Base-by-base conservation (phyloP, 805 yeast species). In the baker's yeast (Saccharomyces cerevisiae) region DNA sequence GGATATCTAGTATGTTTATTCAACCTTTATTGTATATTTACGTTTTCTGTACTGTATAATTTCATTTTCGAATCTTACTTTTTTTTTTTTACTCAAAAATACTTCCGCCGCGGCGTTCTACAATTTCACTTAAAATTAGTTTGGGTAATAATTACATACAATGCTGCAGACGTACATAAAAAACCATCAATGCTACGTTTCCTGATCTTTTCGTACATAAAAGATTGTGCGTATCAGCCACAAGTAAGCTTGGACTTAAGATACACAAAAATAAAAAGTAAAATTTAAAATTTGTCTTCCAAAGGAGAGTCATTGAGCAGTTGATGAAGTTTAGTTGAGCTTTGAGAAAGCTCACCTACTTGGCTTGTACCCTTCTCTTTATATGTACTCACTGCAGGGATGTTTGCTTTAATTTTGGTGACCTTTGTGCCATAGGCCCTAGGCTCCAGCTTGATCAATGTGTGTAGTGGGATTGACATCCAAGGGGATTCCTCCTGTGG, bases 381-480 rank as follows among this genome's bases (percentile, higher is more conserved):
- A 70, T 92, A 94, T 0, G 99, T 94, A 63, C 92, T 84, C 4
- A 94, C 99, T 0, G 99, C 99, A 2, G 99, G 99, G 51, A 94
- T 92, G 68, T 94, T 89, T 0, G 98, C 99, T 62, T 89, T 89
- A 55, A 94, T 88, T 62, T 95, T 79, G 21, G 92, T 86, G 17
- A 91, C 98, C 47, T 84, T 72, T 0, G 99, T 91, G 50, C 84
- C 85, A 65, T 89, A 91, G 0, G 99, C 97, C 54, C 96, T 79
- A n/a, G 97, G 97, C 69, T 94, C 98, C 58, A 94, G 76, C 67
- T 89, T 87, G 64, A 94, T 94, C 68, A 94, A 74, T 0, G 99
- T 94, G 68, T 94, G 99, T 63, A 94, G 75, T 5, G 99, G 99
- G 55, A 94, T 95, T 43, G 95, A 89, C 96, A 94, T 90, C 99